Conservation (phyloP, 371 early-diverging fungal genomes). For the Apophysomyces elegans region DNA sequence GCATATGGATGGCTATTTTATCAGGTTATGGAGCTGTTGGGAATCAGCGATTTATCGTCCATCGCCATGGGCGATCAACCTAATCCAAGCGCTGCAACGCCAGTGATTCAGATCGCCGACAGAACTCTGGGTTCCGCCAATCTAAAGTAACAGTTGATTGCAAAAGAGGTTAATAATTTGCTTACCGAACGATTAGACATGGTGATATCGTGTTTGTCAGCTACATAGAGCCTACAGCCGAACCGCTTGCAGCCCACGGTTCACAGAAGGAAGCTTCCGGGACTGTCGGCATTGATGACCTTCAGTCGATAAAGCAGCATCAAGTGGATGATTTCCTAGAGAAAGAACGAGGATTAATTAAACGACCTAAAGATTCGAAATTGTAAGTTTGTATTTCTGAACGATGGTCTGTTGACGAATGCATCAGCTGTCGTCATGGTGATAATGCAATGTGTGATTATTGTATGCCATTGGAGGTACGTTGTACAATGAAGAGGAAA, state of each 20-base stretch:
- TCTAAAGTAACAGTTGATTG: slow-evolving; percentile 44
- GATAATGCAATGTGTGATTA: slow-evolving; percentile 96
- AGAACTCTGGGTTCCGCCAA: slow-evolving; percentile 47
- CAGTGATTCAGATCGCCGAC: slow-evolving; percentile 44
- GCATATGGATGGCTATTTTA: slow-evolving; percentile 3
- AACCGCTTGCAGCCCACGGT: slow-evolving; percentile 16
- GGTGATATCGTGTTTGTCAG: slow-evolving; percentile 82
- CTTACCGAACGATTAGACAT: slow-evolving; percentile 53
- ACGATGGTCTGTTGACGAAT: background rate
- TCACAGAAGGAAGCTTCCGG: slow-evolving; percentile 20
- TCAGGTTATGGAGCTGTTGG: slow-evolving; percentile 45
- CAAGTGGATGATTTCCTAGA: slow-evolving; percentile 84
- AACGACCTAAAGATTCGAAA: slow-evolving; percentile 75
- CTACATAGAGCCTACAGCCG: slow-evolving; percentile 47
- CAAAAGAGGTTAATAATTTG: background rate
- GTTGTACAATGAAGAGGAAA: background rate
- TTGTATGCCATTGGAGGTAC: slow-evolving; percentile 92
- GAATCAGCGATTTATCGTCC: slow-evolving; percentile 47
- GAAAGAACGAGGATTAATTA: slow-evolving; percentile 83
- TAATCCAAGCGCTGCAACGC: slow-evolving; percentile 41
- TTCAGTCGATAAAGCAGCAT: slow-evolving; percentile 63
- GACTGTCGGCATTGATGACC: slow-evolving; percentile 18
- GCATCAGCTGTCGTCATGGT: slow-evolving; percentile 86
- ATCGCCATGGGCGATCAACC: slow-evolving; percentile 59
- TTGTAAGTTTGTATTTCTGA: slow-evolving; percentile 65